These are phyloP conservation scores for Fusarium drepaniforme DNA, from an alignment of 2,329 filamentous ascomycete genomes.

Conservation along the genomic window DNA sequence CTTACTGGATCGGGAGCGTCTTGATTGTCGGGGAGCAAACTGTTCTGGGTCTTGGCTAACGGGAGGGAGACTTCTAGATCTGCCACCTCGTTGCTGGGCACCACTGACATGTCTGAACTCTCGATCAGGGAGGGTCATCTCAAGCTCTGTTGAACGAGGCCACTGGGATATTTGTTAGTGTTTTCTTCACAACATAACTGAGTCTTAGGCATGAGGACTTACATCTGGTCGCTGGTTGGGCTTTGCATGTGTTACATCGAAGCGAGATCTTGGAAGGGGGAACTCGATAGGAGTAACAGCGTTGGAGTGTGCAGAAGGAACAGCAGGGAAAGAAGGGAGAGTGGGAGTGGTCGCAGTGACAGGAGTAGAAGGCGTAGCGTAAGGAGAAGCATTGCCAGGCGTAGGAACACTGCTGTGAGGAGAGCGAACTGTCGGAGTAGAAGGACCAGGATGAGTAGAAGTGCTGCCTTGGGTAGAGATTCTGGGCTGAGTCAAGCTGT, in stretches of 20 bases:
- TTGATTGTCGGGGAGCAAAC: neutral
- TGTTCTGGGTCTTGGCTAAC: neutral
- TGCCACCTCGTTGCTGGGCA: neutral
- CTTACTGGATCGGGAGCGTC: constrained; percentile 14
- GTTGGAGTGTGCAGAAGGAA: neutral
- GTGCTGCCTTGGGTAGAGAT: neutral
- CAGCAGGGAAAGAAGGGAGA: neutral
- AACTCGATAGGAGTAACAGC: neutral
- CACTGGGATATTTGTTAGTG: constrained; percentile 6
- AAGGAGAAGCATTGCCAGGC: neutral
- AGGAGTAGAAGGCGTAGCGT: neutral
- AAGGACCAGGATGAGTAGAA: neutral
- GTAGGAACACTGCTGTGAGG: neutral
- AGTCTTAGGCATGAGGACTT: neutral
- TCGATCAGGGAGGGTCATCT: neutral
- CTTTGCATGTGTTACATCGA: neutral
- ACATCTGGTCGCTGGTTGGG: neutral
- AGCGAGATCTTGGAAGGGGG: neutral
- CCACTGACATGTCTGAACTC: neutral
- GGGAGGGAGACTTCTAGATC: constrained; percentile 4
- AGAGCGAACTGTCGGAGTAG: neutral
- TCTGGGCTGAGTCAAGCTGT: neutral
- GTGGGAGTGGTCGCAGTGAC: neutral
- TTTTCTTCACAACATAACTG: neutral
- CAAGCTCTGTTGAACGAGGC: neutral